Evolutionary conservation across 1,284 basidiomycete genomes (phyloP), one percentile per base, ranked within the genome.

Genomic region (Ustilago tritici): DNA sequence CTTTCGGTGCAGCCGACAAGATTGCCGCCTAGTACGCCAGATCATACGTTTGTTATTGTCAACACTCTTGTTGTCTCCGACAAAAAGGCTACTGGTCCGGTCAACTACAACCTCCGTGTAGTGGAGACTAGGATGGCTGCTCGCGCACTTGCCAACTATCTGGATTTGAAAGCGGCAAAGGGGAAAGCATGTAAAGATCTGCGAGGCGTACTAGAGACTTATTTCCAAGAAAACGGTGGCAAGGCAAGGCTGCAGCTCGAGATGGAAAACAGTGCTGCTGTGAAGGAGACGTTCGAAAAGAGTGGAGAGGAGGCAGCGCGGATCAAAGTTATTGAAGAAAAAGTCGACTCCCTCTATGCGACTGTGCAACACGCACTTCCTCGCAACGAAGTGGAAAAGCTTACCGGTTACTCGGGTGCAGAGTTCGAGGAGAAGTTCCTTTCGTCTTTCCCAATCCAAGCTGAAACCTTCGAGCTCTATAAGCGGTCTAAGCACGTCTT

Each of bases 81-180:
- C 61, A 86, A 86, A 56, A 86, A 86, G 61, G 84, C 84, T 4
- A 79, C 73, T 2, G 84, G 83, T 0, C 83, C 84, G 0, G 78
- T 83, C 17, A 83, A 85, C 43, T 86, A 85, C 70, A 86, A 86
- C 55, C 68, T 86, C 10, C 79, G 84, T 19, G 83, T 84, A 12
- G 83, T 80, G 10, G 84, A 86, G 73, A 76, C 81, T 5, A 62
- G 80, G 2, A 76, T 86, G 69, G 84, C 84, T 3, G 78, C 77
- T 8, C 64, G 77, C 0, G 68, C 76, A 3, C 57, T 86, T 7
- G 67, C 62, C 4, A 65, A 63, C 17, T 57, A 46, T 3, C 61
- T 84, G 4, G 65, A 56, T 1, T 56, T 84, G 15, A 19, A 68
- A 1, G 50, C 31, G 7, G 66, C 61, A 0, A 68, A 65, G 35